phyloP scores from a whole-genome alignment of 2,329 filamentous ascomycete species.

The Aureobasidium mangrovei region DNA sequence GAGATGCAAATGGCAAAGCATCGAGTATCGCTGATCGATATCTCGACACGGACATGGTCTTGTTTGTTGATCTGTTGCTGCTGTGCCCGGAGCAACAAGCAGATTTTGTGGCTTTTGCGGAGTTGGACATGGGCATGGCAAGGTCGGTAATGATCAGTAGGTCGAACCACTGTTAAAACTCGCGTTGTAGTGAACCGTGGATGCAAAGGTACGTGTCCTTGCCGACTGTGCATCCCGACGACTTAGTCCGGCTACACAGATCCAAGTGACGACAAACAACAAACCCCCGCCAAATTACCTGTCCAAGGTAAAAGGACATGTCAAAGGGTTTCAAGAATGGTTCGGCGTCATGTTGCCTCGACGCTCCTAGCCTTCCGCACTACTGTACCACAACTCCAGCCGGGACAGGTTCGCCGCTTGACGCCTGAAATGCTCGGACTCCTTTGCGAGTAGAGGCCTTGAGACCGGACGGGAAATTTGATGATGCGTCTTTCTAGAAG shows the following conservation, averaged over 20 bases:
- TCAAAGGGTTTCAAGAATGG: not conserved
- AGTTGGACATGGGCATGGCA: not conserved
- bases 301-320: not conserved
- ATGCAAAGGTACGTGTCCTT: too few relatives aligned
- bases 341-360: not conserved
- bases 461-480: not conserved
- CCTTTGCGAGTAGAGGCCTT: not conserved
- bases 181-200: not conserved
- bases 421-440: slow-evolving; percentile 7
- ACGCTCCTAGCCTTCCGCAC: not conserved
- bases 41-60: not conserved
- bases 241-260: not conserved
- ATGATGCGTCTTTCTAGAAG: not conserved
- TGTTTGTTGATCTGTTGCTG: slow-evolving; percentile 2
- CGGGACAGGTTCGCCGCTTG: not conserved
- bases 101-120: not conserved
- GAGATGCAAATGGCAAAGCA: not conserved
- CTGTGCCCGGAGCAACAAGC: not conserved
- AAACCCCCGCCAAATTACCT: not conserved
- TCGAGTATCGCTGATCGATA: not conserved
- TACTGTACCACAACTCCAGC: not conserved
- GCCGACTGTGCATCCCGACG: too few relatives aligned
- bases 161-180: not conserved
- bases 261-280: not conserved
- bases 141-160: not conserved